Conservation (phyloP, 1,284 basidiomycete genomes). For the Boletus albobrunnescens region DNA sequence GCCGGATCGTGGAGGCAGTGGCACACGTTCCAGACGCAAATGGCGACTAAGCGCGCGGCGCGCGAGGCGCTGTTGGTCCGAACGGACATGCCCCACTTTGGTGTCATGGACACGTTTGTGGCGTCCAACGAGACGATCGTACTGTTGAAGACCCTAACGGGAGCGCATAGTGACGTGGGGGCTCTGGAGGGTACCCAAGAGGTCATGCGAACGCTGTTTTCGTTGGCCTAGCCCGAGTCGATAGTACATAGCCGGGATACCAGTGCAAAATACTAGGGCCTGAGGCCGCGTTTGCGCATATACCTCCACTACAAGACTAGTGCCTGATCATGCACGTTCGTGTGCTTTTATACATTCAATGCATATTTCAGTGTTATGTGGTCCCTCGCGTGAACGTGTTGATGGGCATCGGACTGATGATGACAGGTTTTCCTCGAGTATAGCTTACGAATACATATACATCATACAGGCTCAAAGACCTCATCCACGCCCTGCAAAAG, state of each 20-base stretch:
- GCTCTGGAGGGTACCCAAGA: conserved; percentile 71
- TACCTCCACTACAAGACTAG: no score
- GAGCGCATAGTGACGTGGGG: conserved; percentile 64
- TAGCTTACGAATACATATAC: no score
- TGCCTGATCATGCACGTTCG: not conserved
- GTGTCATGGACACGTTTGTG: conserved; percentile 52
- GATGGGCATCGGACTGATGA: no score
- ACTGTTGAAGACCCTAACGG: conserved; percentile 59
- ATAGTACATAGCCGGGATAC: no score
- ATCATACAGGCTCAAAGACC: no score
- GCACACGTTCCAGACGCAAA: conserved; percentile 36
- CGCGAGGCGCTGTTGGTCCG: conserved; percentile 47
- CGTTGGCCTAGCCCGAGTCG: conserved; percentile 12
- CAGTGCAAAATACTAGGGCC: no score
- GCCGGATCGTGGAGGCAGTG: conserved; percentile 38
- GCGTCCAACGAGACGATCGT: conserved; percentile 46
- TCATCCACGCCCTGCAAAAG: conserved; percentile 60
- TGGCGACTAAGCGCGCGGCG: conserved; percentile 34
- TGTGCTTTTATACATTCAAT: no score
- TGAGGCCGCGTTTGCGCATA: no score
- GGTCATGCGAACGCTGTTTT: conserved; percentile 56
- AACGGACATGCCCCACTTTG: conserved; percentile 52
- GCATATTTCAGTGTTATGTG: no score
- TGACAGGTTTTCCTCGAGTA: no score
- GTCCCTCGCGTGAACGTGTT: no score